Base-by-base conservation (phyloP, 75 land plant genomes). In the Pinus tabuliformis region DNA sequence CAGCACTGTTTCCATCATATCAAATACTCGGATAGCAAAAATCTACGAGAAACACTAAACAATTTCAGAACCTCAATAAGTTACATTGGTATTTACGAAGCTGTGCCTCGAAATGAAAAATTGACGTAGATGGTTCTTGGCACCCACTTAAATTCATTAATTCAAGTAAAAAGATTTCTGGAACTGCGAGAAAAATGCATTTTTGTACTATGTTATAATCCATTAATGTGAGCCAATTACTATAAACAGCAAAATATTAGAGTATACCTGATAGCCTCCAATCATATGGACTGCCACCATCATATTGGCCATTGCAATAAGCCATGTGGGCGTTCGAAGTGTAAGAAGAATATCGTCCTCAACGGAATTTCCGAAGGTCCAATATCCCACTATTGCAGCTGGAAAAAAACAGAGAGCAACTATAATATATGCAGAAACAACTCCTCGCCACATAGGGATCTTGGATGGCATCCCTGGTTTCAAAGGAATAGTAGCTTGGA, bases 401-500 rank as follows among this genome's bases (percentile, higher is more conserved):
- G 90, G 88, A 70, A 90, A 90, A 74, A 88, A 90, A 75, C 92
- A 90, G 36, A 83, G 5, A 9, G 92, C 90, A 39, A 90, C 92
- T 17, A 90, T 57, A 14, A 81, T 75, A 56, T 90, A 90, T 2
- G 92, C 92, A 9, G 88, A 73, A 36, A 88, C 42, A 13, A 88
- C 90, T 26, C 92, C 92, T 49, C 73, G 78, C 92, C 90, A 88
- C 92, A 90, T 90, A 2, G 92, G 83, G 13, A 75, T 64, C 88
- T 88, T 90, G 37, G 92, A 90, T 12, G 92, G 92, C 56, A 74
- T 83, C 36, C 80, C 87, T 33, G 82, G 83, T 12, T 75, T 80
- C 58, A 87, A 88, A 24, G 92, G 92, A 37, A 90, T 85, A 26
- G 92, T 90, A 16, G 92, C 92, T 60, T 90, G 92, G 56, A 90